phyloP scores from a whole-genome alignment of 805 yeast species.

The Teunomyces lycoperdinae region DNA sequence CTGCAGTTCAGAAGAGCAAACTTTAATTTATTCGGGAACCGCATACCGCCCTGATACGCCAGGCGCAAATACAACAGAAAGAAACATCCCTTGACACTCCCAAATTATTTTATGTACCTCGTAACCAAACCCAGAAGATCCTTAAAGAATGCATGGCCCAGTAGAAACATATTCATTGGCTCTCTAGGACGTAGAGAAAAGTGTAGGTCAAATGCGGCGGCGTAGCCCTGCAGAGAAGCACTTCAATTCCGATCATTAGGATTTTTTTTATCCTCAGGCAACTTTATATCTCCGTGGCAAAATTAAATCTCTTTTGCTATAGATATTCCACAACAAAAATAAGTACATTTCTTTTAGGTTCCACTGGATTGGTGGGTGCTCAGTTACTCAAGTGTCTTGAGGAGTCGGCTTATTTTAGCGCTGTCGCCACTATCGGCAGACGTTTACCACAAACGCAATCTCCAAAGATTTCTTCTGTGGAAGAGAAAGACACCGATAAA shows the following conservation, averaged over 20 bases:
- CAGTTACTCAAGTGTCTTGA: slow-evolving; percentile 48
- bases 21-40: background rate
- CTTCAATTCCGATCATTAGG: background rate
- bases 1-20: background rate
- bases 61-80: background rate
- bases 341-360: slow-evolving; percentile 47
- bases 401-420: slow-evolving; percentile 30
- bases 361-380: slow-evolving; percentile 77
- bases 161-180: too few species aligned
- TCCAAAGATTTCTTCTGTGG: slow-evolving; percentile 34
- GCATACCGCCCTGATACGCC: background rate
- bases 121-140: background rate
- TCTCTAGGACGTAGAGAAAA: too few species aligned
- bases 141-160: too few species aligned
- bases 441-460: slow-evolving; percentile 33
- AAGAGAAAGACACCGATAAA: slow-evolving; percentile 44
- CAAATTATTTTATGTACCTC: background rate
- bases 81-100: background rate
- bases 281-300: background rate
- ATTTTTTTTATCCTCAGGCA: background rate
- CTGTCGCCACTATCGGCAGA: slow-evolving; percentile 52
- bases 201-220: background rate
- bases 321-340: slow-evolving; percentile 2
- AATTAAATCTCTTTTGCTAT: background rate
- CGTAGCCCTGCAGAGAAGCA: background rate